Conservation (phyloP, 2,329 filamentous ascomycete species). For the Penicillium sp. region DNA sequence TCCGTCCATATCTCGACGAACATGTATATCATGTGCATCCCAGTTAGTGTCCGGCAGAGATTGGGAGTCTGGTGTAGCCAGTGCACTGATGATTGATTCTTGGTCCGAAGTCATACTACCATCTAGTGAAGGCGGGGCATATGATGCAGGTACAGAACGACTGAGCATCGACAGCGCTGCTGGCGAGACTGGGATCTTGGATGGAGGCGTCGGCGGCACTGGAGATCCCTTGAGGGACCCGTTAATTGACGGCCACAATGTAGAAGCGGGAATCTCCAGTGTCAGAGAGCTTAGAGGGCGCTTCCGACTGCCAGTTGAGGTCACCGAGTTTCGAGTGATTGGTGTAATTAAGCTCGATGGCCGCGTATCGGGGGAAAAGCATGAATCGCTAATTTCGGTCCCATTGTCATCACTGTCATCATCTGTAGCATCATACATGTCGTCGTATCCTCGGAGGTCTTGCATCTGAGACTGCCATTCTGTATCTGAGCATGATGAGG, state of each 20-base stretch:
- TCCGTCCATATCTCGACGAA: slow-evolving; percentile 36
- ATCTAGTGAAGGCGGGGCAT: slow-evolving; percentile 83
- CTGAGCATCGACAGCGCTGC: slow-evolving; percentile 71
- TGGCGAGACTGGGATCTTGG: slow-evolving; percentile 70
- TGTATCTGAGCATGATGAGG: slow-evolving; percentile 48
- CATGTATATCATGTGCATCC: slow-evolving; percentile 46
- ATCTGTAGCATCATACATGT: slow-evolving; percentile 83
- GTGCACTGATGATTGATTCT: slow-evolving; percentile 77
- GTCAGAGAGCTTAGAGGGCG: slow-evolving; percentile 51
- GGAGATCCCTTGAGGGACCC: slow-evolving; percentile 52
- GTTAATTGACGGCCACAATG: slow-evolving; percentile 58
- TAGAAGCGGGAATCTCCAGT: slow-evolving; percentile 59
- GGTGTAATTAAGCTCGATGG: slow-evolving; percentile 51
- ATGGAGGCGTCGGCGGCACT: slow-evolving; percentile 51
- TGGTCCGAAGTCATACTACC: slow-evolving; percentile 88
- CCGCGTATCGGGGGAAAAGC: slow-evolving; percentile 51
- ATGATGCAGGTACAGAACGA: slow-evolving; percentile 68
- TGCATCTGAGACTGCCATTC: slow-evolving; percentile 65
- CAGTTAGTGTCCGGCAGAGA: slow-evolving; percentile 61
- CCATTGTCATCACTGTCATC: slow-evolving; percentile 56
- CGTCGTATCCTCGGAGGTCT: slow-evolving; percentile 81
- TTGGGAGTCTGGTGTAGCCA: slow-evolving; percentile 74
- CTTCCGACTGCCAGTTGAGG: slow-evolving; percentile 43
- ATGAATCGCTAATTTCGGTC: slow-evolving; percentile 50
- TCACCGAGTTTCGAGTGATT: slow-evolving; percentile 40